phyloP scores from a whole-genome alignment of 164 flowering plant genomes.

The Brasenia schreberi region DNA sequence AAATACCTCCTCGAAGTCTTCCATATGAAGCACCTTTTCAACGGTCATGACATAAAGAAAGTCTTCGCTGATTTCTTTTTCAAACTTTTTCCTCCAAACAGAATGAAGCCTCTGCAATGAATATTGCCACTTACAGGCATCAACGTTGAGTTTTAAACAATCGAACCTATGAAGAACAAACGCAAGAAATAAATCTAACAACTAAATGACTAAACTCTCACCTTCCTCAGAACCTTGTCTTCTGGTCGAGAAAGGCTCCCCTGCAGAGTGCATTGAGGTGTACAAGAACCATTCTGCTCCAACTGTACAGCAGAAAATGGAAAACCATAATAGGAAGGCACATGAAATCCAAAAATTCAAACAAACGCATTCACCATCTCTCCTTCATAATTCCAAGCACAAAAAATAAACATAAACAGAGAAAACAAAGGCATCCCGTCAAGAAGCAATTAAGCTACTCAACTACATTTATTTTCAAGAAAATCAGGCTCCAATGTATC shows the following conservation, averaged over 20 bases:
- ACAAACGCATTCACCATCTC: too few species aligned
- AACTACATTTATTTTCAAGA: too few species aligned
- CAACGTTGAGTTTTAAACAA: too few species aligned
- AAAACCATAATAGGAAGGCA: background rate
- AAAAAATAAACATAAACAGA: too few species aligned
- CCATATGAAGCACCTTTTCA: constrained; percentile 63
- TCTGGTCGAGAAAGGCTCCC: constrained; percentile 54
- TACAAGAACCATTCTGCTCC: constrained; percentile 49
- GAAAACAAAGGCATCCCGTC: too few species aligned
- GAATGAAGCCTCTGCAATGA: constrained; percentile 36
- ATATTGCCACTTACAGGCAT: background rate
- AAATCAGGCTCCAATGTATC: too few species aligned
- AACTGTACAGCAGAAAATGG: constrained; percentile 29
- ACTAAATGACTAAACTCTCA: constrained; percentile 4
- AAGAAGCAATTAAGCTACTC: too few species aligned
- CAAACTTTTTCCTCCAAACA: constrained; percentile 60
- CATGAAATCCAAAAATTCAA: background rate
- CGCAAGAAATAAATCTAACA: too few species aligned
- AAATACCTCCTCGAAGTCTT: constrained; percentile 65
- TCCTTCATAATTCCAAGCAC: too few species aligned
- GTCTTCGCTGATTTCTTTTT: constrained; percentile 49
- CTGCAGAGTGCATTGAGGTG: constrained; percentile 68
- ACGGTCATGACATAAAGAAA: constrained; percentile 40
- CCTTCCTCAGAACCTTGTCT: constrained; percentile 34
- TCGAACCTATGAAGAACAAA: too few species aligned